Evolutionary conservation across 306 rosid species (phyloP), one percentile per base, ranked within the genome.

Genomic region (Canavalia ensiformis): DNA sequence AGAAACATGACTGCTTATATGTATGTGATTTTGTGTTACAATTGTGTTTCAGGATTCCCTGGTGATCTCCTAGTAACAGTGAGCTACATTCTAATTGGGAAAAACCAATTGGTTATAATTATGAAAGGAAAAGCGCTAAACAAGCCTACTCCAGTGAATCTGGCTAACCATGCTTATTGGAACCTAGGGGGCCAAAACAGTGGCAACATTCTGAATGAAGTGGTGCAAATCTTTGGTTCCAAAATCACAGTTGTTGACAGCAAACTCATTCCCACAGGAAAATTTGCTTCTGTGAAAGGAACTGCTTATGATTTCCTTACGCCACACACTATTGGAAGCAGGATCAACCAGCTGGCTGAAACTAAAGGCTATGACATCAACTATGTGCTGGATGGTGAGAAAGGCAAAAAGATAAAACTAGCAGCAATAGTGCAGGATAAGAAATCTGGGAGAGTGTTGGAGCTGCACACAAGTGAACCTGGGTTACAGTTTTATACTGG

Each of bases 81-180:
- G 18, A 87, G 81, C 76, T 95, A 95, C 81, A 72, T 85, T 39
- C 85, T 95, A 63, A 63, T 70, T 1, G 89, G 86, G 30, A 71
- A 87, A 77, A 78, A 82, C 52, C 84, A 60, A 65, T 92, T 84
- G 89, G 80, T 72, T 1, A 70, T 92, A 33, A 58, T 66, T 7
- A 88, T 95, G 97, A 83, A 81, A 81, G 97, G 95, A 35, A 86
- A 76, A 84, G 95, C 97, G 30, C 85, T 95, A 3, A 90, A 91
- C 92, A 95, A 92, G 84, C 82, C 94, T 2, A 95, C 97, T 1
- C 98, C 98, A 1, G 95, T 95, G 77, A 95, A 88, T 83, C 81
- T 95, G 18, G 95, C 91, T 2, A 90, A 91, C 78, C 99, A 92
- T 56, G 82, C 90, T 0, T 95, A 89, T 50, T 95, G 99, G 99